phyloP scores from a whole-genome alignment of 1,139 yeast species.

The Sugiyamaella paludigena region DNA sequence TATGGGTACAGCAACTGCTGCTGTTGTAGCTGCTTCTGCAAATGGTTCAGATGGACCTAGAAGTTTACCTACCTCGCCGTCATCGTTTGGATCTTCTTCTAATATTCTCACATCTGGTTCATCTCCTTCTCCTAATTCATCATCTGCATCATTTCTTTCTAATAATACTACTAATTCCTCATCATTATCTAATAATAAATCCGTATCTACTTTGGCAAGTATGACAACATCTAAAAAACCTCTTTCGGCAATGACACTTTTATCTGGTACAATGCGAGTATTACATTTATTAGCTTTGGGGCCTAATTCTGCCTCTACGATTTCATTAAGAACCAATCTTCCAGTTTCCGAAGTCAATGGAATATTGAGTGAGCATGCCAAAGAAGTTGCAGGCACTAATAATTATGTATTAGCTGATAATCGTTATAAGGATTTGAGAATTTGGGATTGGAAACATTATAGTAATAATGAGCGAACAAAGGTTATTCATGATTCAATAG shows the following conservation, averaged over 20 bases:
- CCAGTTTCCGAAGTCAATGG: slow-evolving; percentile 31
- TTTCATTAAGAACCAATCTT: slow-evolving; percentile 35
- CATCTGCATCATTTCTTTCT: slow-evolving; percentile 18
- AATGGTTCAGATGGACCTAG: background rate
- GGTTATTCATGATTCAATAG: slow-evolving; percentile 32
- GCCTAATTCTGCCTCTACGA: slow-evolving; percentile 26
- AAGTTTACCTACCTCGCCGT: slow-evolving; percentile 21
- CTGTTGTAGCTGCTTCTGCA: background rate
- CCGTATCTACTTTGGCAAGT: slow-evolving; percentile 18
- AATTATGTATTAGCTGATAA: slow-evolving; percentile 30
- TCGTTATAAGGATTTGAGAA: slow-evolving; percentile 35
- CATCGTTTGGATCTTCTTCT: slow-evolving; percentile 9
- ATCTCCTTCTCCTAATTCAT: slow-evolving; percentile 3
- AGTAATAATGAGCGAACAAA: slow-evolving; percentile 33
- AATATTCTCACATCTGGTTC: slow-evolving; percentile 5
- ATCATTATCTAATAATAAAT: slow-evolving; percentile 12
- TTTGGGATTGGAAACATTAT: slow-evolving; percentile 42
- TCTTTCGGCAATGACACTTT: slow-evolving; percentile 29
- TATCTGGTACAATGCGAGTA: slow-evolving; percentile 34
- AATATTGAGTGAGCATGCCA: slow-evolving; percentile 34
- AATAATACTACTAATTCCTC: slow-evolving; percentile 18
- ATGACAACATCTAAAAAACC: slow-evolving; percentile 25
- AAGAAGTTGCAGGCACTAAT: slow-evolving; percentile 9
- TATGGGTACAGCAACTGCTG: slow-evolving; percentile 1
- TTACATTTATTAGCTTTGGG: slow-evolving; percentile 40